A percentile compares a stretch with the other conserved stretches of the same genome.
Evolutionary conservation across 257 asterid genomes (phyloP).

Genomic region (Lantana camara): DNA sequence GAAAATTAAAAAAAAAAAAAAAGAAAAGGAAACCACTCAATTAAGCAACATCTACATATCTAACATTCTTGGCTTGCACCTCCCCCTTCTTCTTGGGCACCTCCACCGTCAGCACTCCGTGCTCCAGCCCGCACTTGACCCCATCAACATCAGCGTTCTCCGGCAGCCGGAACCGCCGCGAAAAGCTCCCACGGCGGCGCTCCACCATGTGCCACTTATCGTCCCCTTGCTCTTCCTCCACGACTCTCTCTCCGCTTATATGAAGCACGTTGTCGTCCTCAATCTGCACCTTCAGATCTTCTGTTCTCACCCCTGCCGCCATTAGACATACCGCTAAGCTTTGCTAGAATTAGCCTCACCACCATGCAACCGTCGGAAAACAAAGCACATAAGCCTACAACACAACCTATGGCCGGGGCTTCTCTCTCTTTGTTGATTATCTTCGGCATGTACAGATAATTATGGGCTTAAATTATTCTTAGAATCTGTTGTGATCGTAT

Average conservation of each 20-base stretch:
- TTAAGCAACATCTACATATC: constrained; percentile 14
- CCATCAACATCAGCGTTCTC: constrained; percentile 34
- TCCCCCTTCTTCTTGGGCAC: constrained; percentile 31
- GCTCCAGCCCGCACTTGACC: constrained; percentile 31
- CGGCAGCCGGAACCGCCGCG: constrained; percentile 42
- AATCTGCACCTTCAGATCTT: constrained; percentile 45
- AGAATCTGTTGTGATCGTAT: too few species aligned
- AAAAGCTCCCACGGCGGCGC: constrained; percentile 20
- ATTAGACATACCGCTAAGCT: constrained; percentile 22
- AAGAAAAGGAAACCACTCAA: too few species aligned
- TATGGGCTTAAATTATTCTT: too few species aligned
- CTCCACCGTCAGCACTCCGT: constrained; percentile 39
- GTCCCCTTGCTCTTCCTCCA: constrained; percentile 34
- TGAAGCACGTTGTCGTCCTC: constrained; percentile 35
- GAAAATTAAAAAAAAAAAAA: too few species aligned
- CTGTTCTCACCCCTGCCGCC: constrained; percentile 38
- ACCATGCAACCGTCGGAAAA: constrained; percentile 37
- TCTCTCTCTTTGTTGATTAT: constrained; percentile 23
- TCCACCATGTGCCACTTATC: constrained; percentile 45
- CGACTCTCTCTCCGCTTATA: constrained; percentile 32
- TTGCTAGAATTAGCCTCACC: constrained; percentile 24
- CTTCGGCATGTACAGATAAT: too few species aligned
- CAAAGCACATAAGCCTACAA: constrained; percentile 33
- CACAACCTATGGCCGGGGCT: constrained; percentile 34
- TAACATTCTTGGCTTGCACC: constrained; percentile 15